Evolutionary conservation across 2,329 filamentous ascomycete species (phyloP).

Genomic region (Penicillium sp.): DNA sequence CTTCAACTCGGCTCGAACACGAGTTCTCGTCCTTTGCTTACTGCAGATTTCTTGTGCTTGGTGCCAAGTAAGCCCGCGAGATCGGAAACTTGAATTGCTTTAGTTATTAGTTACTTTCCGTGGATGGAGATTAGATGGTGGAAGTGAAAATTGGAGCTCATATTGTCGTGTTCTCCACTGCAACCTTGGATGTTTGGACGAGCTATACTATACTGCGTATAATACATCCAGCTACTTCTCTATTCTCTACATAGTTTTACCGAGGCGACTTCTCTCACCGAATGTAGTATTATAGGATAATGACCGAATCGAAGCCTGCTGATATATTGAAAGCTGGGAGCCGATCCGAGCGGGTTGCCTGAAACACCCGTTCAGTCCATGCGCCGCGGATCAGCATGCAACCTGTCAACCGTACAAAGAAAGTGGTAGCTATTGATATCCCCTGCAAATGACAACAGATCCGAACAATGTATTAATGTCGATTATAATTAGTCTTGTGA

Average conservation of each 20-base stretch:
- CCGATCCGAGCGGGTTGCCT: constrained; percentile 23
- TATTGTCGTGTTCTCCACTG: not conserved
- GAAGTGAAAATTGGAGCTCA: constrained; percentile 3
- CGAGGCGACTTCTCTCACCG: not conserved
- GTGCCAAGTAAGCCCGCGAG: not conserved
- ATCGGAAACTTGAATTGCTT: not conserved
- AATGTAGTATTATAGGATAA: not conserved
- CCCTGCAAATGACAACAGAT: not conserved
- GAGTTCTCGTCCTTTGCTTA: constrained; percentile 16
- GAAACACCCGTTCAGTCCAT: constrained; percentile 27
- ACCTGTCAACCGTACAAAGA: constrained; percentile 11
- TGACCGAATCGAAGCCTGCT: not conserved
- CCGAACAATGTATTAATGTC: not conserved
- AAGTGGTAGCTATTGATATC: not conserved
- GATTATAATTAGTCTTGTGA: not conserved
- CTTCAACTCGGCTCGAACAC: constrained; percentile 21
- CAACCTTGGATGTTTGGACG: no score
- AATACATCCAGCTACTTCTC: no score
- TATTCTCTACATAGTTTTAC: no score
- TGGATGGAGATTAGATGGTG: not conserved
- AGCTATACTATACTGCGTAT: no score
- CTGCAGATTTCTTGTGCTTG: not conserved
- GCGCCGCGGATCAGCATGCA: constrained; percentile 25
- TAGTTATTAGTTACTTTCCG: not conserved
- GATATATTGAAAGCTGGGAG: not conserved